Conservation (phyloP, 2,329 filamentous ascomycete genomes). For the Alternaria alternata region DNA sequence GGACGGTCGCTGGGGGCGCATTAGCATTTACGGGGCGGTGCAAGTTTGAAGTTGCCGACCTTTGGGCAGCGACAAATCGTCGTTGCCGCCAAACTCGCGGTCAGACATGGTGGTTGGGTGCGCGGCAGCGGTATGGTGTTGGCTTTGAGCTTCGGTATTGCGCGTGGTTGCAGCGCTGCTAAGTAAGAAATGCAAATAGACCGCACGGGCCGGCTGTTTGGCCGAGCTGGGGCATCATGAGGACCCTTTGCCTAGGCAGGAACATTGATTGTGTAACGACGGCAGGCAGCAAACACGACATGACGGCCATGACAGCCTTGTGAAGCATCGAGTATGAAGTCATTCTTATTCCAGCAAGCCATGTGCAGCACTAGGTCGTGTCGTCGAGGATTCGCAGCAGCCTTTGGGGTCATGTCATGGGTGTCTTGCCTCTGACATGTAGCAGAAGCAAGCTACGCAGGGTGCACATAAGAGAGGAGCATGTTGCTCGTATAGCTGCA, state of each 20-base stretch:
- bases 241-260: constrained; percentile 6
- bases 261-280: constrained; percentile 3
- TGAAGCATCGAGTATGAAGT: not conserved
- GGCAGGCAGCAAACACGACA: not conserved
- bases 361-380: not conserved
- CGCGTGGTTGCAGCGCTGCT: constrained; percentile 8
- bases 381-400: not conserved
- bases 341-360: not conserved
- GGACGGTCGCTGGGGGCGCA: constrained; percentile 66
- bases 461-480: not conserved
- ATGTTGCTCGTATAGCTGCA: not conserved
- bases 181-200: constrained; percentile 15
- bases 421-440: not conserved
- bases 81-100: constrained; percentile 55
- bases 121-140: constrained; percentile 16
- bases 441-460: not conserved
- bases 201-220: constrained; percentile 20
- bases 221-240: constrained; percentile 6
- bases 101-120: constrained; percentile 49
- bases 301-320: not conserved
- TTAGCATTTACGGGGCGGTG: constrained; percentile 15
- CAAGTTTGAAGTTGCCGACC: constrained; percentile 32
- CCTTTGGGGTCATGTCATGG: not conserved
- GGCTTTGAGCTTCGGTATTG: constrained; percentile 13
- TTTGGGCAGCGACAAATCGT: constrained; percentile 54